Evolutionary conservation across 345 rosid genomes (phyloP).

Genomic region (Salix arbutifolia): DNA sequence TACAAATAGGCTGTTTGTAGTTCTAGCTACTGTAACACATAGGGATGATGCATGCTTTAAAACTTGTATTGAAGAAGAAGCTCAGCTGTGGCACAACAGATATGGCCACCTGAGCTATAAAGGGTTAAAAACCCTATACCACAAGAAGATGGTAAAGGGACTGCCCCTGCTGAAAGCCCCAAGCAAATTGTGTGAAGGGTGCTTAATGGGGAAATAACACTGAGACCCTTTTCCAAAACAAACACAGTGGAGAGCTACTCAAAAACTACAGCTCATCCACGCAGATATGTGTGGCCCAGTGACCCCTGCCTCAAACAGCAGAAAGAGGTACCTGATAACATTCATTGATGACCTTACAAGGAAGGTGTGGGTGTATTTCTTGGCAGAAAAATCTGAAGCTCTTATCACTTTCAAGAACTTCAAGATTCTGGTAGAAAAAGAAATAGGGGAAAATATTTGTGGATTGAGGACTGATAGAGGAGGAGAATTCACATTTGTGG

Average conservation of each 20-base stretch:
- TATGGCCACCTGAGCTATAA: no score
- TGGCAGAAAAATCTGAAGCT: not conserved
- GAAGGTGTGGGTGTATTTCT: not conserved
- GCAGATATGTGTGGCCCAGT: not conserved
- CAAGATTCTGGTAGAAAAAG: not conserved
- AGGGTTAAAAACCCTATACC: not conserved
- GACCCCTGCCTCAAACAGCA: not conserved
- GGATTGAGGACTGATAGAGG: not conserved
- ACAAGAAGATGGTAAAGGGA: not conserved
- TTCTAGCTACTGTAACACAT: not conserved
- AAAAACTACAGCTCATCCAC: not conserved
- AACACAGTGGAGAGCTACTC: not conserved
- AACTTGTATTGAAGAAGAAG: no score
- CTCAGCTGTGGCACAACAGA: no score
- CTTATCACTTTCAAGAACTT: not conserved
- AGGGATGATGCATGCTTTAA: no score
- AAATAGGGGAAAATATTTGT: not conserved
- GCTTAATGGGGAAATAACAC: slow-evolving; percentile 4
- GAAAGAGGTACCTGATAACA: not conserved
- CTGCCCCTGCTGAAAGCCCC: not conserved
- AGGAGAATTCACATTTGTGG: not conserved
- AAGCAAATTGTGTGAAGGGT: not conserved
- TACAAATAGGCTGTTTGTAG: no score
- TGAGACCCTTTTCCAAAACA: not conserved
- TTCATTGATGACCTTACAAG: not conserved